phyloP scores from a whole-genome alignment of 352 stramenopile species.

The Phytophthora pseudosyringae region DNA sequence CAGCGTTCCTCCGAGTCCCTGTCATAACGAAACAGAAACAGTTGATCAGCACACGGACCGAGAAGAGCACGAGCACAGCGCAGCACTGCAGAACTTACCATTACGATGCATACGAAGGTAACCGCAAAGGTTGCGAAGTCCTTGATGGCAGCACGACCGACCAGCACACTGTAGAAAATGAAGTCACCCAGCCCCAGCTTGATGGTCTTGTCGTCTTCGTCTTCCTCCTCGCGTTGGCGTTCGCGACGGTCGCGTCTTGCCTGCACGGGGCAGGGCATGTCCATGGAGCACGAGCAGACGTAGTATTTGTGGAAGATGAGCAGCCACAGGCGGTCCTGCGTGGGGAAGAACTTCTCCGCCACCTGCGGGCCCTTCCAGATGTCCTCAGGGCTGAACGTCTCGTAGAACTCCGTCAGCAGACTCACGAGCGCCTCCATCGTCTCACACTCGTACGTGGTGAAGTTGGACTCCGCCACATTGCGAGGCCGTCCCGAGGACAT shows the following conservation, averaged over 20 bases:
- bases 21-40: conserved; percentile 21
- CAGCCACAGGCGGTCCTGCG: conserved; percentile 79
- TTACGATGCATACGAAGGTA: conserved; percentile 94
- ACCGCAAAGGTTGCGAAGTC: conserved; percentile 96
- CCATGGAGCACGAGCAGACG: conserved; percentile 84
- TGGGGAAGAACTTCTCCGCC: conserved; percentile 82
- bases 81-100: conserved; percentile 57
- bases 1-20: conserved; percentile 94
- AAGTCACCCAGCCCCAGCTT: conserved; percentile 97
- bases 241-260: conserved; percentile 60
- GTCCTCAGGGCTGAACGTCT: conserved; percentile 82
- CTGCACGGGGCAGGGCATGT: conserved; percentile 79
- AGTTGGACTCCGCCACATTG: conserved; percentile 79
- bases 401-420: conserved; percentile 73
- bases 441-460: conserved; percentile 80
- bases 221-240: conserved; percentile 65
- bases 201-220: conserved; percentile 86
- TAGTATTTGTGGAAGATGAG: conserved; percentile 90
- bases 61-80: background rate
- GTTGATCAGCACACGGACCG: background rate
- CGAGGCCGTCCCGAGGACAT: conserved; percentile 51
- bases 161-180: conserved; percentile 99
- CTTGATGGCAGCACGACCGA: conserved; percentile 95
- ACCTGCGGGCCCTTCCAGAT: conserved; percentile 82
- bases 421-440: conserved; percentile 76